Evolutionary conservation across 139 green algal genomes (phyloP).

Genomic region (Asterochloris erici): DNA sequence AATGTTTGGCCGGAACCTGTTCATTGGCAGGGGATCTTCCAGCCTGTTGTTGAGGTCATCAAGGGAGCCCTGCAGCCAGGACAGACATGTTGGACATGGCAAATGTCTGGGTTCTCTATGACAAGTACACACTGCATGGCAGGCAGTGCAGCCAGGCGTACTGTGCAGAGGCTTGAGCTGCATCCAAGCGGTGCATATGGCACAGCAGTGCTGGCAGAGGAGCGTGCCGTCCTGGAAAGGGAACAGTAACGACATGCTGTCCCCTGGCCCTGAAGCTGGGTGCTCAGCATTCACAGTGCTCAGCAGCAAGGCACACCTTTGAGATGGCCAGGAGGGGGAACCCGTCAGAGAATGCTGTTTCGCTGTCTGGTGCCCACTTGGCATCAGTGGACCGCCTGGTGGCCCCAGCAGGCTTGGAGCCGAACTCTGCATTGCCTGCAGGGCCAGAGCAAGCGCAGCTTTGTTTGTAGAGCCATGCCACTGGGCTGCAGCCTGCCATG

Average conservation of each 20-base stretch:
- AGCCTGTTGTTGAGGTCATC: constrained; percentile 50
- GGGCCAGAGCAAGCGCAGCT: not conserved
- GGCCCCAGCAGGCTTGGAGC: not conserved
- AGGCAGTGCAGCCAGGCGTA: not conserved
- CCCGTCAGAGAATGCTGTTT: constrained; percentile 27
- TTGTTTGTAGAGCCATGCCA: not conserved
- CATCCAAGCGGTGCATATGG: not conserved
- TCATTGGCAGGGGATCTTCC: constrained; percentile 50
- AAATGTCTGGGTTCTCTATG: not conserved
- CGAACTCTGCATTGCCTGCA: not conserved
- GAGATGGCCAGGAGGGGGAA: constrained; percentile 22
- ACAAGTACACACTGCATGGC: not conserved
- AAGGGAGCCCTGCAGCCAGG: constrained; percentile 26
- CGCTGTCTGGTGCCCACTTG: constrained; percentile 12
- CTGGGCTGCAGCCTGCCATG: not conserved
- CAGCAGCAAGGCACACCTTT: constrained; percentile 10
- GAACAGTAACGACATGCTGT: not conserved
- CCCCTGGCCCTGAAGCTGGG: not conserved
- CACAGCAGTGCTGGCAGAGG: not conserved
- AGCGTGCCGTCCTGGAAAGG: not conserved
- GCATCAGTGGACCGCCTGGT: constrained; percentile 2
- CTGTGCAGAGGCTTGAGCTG: not conserved
- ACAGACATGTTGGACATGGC: not conserved
- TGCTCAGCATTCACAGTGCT: not conserved
- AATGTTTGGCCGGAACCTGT: constrained; percentile 77